Evolutionary conservation across 805 yeast species (phyloP), one percentile per base, ranked within the genome.

Genomic region (Candida schatavii): DNA sequence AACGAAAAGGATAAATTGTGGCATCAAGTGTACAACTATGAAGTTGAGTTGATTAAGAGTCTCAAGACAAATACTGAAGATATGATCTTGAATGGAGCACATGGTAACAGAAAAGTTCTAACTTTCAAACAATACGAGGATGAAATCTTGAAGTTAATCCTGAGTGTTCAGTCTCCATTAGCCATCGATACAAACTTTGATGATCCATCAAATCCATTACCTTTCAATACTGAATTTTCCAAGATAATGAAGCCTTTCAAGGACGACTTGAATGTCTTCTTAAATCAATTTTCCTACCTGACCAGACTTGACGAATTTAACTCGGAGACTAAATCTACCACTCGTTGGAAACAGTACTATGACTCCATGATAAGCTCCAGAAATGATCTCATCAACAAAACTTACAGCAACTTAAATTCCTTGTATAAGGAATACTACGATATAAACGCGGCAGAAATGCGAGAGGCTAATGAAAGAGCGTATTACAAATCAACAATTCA

Each of bases 341-440:
- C 64, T 3, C 43, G 64, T n/a, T 70, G 74, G 74, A 53, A 63
- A 32, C 63, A 57, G 35, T 68, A 58, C 49, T 51, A 55, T 29
- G 47, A 44, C 17, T 50, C 60, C 19, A 48, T 67, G 37, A 35
- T 54, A 14, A 46, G 50, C 5, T 45, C 52, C 21, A 63, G 61
- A 43, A 51, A 58, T 17, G 43, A 59, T 31, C 46, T 65, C 25
- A 50, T 63, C 11, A 41, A 51, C 26, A 47, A 59, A 21, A 58
- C 67, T 4, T 44, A 55, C 22, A 49, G 49, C 17, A 59, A 66
- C 34, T 55, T 69, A 21, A 46, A 48, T 34, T 46, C 56, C 9
- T 46, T 69, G 14, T 47, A 65, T 38, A 48, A 61, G 22, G 68
- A 65, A 31, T 64, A 59, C 37, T 47, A 57, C 36, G 54, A 57